Percentiles rank a stretch among this genome's conserved stretches.
Conservation (phyloP, 2,329 filamentous ascomycete genomes). For the Lachnellula cervina region DNA sequence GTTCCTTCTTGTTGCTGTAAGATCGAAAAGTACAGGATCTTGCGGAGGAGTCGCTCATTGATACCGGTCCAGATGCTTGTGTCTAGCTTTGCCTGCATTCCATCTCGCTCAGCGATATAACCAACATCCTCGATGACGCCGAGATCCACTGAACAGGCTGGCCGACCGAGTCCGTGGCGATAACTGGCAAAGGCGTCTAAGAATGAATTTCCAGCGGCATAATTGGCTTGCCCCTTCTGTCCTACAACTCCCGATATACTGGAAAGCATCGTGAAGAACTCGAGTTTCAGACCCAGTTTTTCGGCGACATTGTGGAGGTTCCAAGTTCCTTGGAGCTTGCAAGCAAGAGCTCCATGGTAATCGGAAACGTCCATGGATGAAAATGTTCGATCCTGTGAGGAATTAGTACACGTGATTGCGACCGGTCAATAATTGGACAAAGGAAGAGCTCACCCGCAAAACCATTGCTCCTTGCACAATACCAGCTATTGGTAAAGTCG, state of each 20-base stretch:
- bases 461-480: slow-evolving; percentile 34
- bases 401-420: not conserved
- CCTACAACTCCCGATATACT: slow-evolving; percentile 35
- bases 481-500: slow-evolving; percentile 15
- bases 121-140: slow-evolving; percentile 44
- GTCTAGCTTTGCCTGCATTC: slow-evolving; percentile 12
- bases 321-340: slow-evolving; percentile 19
- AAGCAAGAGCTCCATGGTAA: slow-evolving; percentile 4
- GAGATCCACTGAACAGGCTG: slow-evolving; percentile 46
- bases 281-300: slow-evolving; percentile 28
- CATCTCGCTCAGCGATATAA: slow-evolving; percentile 10
- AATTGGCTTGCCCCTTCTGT: slow-evolving; percentile 39
- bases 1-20: slow-evolving; percentile 22
- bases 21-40: slow-evolving; percentile 28
- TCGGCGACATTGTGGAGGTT: slow-evolving; percentile 16
- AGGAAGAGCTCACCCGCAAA: slow-evolving; percentile 14
- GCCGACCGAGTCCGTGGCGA: slow-evolving; percentile 36
- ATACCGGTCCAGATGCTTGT: slow-evolving; percentile 24
- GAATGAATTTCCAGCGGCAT: slow-evolving; percentile 47
- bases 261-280: slow-evolving; percentile 39
- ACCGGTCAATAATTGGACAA: not conserved
- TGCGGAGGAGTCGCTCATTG: slow-evolving; percentile 28
- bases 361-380: slow-evolving; percentile 12
- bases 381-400: slow-evolving; percentile 9
- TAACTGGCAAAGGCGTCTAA: slow-evolving; percentile 39